A percentile compares a stretch with the other conserved stretches of the same genome.
Evolutionary conservation across 257 asterid genomes (phyloP).

Genomic region (Asclepias syriaca): DNA sequence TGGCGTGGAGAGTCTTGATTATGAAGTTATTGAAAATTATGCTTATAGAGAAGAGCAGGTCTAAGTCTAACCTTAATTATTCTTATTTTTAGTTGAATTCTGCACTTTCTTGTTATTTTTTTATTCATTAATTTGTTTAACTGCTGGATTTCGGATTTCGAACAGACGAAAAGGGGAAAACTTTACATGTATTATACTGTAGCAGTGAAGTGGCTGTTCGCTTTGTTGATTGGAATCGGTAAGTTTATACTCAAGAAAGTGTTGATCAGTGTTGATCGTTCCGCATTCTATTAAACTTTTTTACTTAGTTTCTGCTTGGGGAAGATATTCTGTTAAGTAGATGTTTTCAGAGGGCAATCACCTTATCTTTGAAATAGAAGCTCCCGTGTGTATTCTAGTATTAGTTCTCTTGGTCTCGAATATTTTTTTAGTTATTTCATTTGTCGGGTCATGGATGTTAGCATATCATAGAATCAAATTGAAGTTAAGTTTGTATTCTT

Average conservation of each 20-base stretch:
- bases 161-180: constrained; percentile 83
- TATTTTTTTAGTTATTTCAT: neutral
- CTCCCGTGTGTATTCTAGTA: too few relatives aligned
- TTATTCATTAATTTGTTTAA: neutral
- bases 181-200: constrained; percentile 73
- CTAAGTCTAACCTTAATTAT: constrained; percentile 26
- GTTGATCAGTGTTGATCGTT: constrained; percentile 5
- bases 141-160: constrained; percentile 7
- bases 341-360: neutral
- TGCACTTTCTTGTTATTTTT: neutral
- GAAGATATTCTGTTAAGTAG: neutral
- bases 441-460: neutral
- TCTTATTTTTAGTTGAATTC: neutral
- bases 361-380: neutral
- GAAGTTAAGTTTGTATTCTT: neutral
- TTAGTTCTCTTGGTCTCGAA: neutral
- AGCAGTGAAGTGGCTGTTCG: constrained; percentile 79
- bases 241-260: constrained; percentile 29
- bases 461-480: neutral
- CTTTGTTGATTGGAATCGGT: constrained; percentile 91
- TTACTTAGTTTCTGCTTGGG: too few relatives aligned
- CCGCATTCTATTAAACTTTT: neutral
- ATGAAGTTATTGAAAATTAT: constrained; percentile 85
- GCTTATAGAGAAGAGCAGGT: constrained; percentile 94
- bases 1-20: constrained; percentile 84